A percentile compares a stretch with the other conserved stretches of the same genome.
These are phyloP conservation scores for Dictyostelium discoideum DNA, from an alignment of 78 protist species.

Conservation along the genomic window dicty_2.7 NC_007088.5:6977001-6977500, in stretches of 20 bases:
- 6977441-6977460: too few relatives aligned
- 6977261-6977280: background rate
- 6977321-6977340: background rate
- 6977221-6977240: background rate
- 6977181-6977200: background rate
- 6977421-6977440: too few relatives aligned
- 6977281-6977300: too few relatives aligned
- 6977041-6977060: background rate
- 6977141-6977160: background rate
- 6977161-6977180: background rate
- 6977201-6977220: slow-evolving; percentile 5
- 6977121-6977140: background rate
- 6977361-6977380: too few relatives aligned
- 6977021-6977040: slow-evolving; percentile 11
- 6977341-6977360: too few relatives aligned
- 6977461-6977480: background rate
- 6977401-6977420: too few relatives aligned
- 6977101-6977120: background rate
- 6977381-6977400: too few relatives aligned
- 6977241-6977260: background rate
- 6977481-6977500: too few relatives aligned
- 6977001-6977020: background rate
- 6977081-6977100: slow-evolving; percentile 27
- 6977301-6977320: background rate
- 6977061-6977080: slow-evolving; percentile 2